A percentile compares a stretch with the other conserved stretches of the same genome.
Evolutionary conservation across 768 basidiomycete species (phyloP).

Genomic region (Ramaria rubella): DNA sequence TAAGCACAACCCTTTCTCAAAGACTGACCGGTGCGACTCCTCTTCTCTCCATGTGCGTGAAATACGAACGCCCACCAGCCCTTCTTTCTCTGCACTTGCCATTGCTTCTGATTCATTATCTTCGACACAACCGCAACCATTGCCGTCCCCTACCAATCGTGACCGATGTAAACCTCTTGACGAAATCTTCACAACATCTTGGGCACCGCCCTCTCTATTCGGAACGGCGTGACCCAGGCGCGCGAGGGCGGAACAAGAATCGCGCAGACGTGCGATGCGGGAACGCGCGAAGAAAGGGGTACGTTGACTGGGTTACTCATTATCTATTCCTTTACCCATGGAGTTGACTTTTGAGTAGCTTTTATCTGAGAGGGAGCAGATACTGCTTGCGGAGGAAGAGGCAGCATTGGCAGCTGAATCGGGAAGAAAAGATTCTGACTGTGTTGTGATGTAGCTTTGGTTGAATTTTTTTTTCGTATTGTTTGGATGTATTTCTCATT

Average conservation of each 20-base stretch:
- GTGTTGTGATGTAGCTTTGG: constrained; percentile 46
- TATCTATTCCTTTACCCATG: background rate
- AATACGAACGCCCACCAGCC: constrained; percentile 63
- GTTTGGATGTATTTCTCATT: background rate
- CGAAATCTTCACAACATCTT: constrained; percentile 33
- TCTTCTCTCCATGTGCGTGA: constrained; percentile 29
- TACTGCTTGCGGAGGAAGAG: constrained; percentile 48
- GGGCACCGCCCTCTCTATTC: constrained; percentile 63
- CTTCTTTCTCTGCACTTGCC: constrained; percentile 23
- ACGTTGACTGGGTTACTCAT: constrained; percentile 22
- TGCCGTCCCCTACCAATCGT: constrained; percentile 20
- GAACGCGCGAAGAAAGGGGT: constrained; percentile 73
- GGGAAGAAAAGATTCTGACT: constrained; percentile 38
- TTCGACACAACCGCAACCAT: constrained; percentile 14
- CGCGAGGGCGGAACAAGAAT: constrained; percentile 68
- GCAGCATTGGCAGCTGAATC: constrained; percentile 31
- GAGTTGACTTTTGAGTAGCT: constrained; percentile 30
- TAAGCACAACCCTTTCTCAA: too few species aligned
- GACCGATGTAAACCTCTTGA: constrained; percentile 29
- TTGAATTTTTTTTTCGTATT: background rate
- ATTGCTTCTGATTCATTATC: constrained; percentile 13
- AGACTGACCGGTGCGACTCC: constrained; percentile 57
- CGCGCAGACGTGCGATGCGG: constrained; percentile 61
- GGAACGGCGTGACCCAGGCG: constrained; percentile 64
- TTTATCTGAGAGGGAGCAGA: constrained; percentile 59